A percentile compares a stretch with the other conserved stretches of the same genome.
phyloP scores from a whole-genome alignment of 2,329 filamentous ascomycete species.

The Neonectria coccinea region DNA sequence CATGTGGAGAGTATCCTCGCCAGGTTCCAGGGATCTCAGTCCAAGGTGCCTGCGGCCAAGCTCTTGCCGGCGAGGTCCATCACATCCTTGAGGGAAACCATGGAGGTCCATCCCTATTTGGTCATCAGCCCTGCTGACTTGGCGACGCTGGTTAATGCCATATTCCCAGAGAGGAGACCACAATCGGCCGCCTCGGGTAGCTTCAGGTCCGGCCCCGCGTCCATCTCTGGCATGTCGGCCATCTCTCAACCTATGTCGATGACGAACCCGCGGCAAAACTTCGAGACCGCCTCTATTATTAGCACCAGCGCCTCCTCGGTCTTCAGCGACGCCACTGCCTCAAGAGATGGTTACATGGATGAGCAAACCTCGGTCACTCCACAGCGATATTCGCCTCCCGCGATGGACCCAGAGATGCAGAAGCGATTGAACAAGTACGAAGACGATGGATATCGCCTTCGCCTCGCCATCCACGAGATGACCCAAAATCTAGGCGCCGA shows the following conservation, averaged over 20 bases:
- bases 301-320: constrained; percentile 80
- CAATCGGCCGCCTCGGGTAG: constrained; percentile 71
- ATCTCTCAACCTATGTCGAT: constrained; percentile 77
- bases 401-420: constrained; percentile 58
- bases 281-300: constrained; percentile 76
- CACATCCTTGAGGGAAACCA: constrained; percentile 79
- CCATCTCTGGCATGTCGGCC: constrained; percentile 73
- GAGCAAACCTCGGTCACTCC: constrained; percentile 62
- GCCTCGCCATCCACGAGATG: constrained; percentile 78
- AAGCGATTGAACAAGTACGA: constrained; percentile 65
- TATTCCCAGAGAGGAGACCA: constrained; percentile 82
- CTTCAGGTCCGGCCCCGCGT: constrained; percentile 75
- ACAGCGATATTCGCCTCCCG: constrained; percentile 66
- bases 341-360: constrained; percentile 72
- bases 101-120: constrained; percentile 82
- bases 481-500: constrained; percentile 73
- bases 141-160: constrained; percentile 81
- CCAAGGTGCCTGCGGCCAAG: constrained; percentile 64
- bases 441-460: constrained; percentile 73
- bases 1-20: constrained; percentile 79
- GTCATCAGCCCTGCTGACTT: constrained; percentile 85
- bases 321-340: constrained; percentile 75
- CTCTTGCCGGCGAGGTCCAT: constrained; percentile 78
- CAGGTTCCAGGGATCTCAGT: constrained; percentile 68
- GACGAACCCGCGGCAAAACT: constrained; percentile 64